Conservation (phyloP, 495 filamentous ascomycete species). For the Daldinia vernicosa region DNA sequence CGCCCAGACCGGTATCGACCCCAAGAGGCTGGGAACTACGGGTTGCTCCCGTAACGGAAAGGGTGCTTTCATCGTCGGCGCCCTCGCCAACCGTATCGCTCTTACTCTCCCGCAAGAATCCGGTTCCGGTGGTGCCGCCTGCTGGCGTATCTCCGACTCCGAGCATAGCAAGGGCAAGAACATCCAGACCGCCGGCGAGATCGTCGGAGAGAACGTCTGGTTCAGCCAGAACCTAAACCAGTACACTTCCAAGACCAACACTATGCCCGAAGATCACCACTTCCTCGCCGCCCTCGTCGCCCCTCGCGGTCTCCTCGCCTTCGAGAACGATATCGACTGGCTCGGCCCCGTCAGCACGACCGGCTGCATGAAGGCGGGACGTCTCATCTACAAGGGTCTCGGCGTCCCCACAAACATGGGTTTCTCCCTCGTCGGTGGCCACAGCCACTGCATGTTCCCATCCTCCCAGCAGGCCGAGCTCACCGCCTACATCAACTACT, state of each 20-base stretch:
- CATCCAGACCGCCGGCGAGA: constrained; percentile 60
- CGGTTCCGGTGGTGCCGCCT: constrained; percentile 59
- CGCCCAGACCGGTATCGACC: constrained; percentile 55
- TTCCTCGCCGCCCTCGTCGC: constrained; percentile 57
- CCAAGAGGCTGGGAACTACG: constrained; percentile 58
- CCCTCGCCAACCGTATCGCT: constrained; percentile 59
- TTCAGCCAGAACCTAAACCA: constrained; percentile 56
- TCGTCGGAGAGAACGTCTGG: constrained; percentile 63
- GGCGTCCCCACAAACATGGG: constrained; percentile 60
- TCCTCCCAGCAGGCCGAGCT: constrained; percentile 58
- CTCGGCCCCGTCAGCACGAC: constrained; percentile 59
- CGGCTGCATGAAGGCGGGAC: constrained; percentile 64
- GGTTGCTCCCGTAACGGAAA: constrained; percentile 65
- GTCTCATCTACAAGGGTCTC: constrained; percentile 59
- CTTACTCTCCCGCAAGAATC: constrained; percentile 63
- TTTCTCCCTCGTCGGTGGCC: constrained; percentile 60
- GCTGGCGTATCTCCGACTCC: constrained; percentile 60
- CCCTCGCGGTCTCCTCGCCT: constrained; percentile 57
- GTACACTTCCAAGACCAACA: constrained; percentile 50
- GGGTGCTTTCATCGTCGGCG: constrained; percentile 62
- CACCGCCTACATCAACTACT: constrained; percentile 63
- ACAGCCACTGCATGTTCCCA: constrained; percentile 65
- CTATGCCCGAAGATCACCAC: constrained; percentile 62
- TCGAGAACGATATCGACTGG: constrained; percentile 67
- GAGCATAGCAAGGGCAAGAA: constrained; percentile 56